Base-by-base conservation (phyloP, 257 asterid species). In the Solanum appendiculatum region DNA sequence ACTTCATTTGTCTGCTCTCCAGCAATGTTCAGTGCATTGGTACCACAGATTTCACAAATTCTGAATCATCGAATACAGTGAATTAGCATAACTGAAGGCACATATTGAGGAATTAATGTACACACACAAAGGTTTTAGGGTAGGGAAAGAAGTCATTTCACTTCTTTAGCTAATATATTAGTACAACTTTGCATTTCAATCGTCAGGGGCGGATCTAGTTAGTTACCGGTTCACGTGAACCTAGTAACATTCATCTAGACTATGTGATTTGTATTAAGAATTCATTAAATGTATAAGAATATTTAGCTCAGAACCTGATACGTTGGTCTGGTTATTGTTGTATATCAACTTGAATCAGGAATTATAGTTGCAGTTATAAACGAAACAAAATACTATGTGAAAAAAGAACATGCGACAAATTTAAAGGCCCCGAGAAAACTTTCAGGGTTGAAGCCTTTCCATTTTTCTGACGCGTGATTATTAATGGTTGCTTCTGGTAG, bases 1-100 rank as follows among this genome's bases (percentile, higher is more conserved):
- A 18, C 84, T 21, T 86, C 72, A 23, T 21, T 86, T 21, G 69
- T 33, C 40, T 72, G 84, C 84, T 51, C 87, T 39, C 51, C 87
- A 39, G 68, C 73, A 25, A 86, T 31, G 25, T 72, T 86, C 33
- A 46, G 73, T 72, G 87, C 87, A 69, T 21, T 69, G 44, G 87
- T 34, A 69, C 87, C 87, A 70, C 87, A 86, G 51, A 86, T 86
- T 42, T 86, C 87, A 39, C 87, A 86, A 23, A 78, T 86, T 78
- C 87, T 86, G 82, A 80, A 80, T 27, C 42, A 80, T 18, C 29
- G 29, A 48, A 18, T 18, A 29, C 27, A 48, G 8, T 15, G 3
- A 46, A 48, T 80, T 48, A 48, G 42, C 44, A 80, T 48, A 46
- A 12, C 34, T 4, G 85, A 18, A 80, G n/a, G 0, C 68, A 48